A percentile compares a stretch with the other conserved stretches of the same genome.
These are phyloP conservation scores for Chiua sp. DNA, from an alignment of 1,284 basidiomycete species.

Conservation along the genomic window DNA sequence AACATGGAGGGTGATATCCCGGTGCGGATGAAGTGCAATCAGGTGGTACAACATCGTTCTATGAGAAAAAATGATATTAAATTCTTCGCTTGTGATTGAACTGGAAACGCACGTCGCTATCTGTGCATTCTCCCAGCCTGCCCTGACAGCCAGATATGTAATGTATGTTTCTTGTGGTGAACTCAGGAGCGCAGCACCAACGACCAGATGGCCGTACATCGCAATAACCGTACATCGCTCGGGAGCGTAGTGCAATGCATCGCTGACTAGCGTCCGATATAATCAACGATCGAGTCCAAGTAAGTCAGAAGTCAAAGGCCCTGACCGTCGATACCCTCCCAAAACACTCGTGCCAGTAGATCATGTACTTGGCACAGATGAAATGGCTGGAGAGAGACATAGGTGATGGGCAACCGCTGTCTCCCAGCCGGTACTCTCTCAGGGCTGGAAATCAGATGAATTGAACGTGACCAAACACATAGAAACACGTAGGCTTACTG, in stretches of 20 bases:
- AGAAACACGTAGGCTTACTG: constrained; percentile 47
- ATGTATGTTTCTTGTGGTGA: constrained; percentile 83
- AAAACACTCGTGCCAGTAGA: constrained; percentile 66
- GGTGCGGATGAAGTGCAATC: constrained; percentile 68
- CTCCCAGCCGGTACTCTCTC: constrained; percentile 51
- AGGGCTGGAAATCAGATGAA: constrained; percentile 46
- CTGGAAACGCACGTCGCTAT: constrained; percentile 66
- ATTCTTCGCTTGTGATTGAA: not conserved
- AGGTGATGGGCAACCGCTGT: constrained; percentile 58
- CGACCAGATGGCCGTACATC: constrained; percentile 70
- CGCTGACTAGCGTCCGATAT: constrained; percentile 59
- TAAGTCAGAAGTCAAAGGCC: not conserved
- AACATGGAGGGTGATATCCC: constrained; percentile 79
- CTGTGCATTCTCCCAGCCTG: too few relatives aligned
- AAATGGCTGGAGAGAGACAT: constrained; percentile 59
- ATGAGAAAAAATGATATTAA: not conserved
- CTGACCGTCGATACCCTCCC: constrained; percentile 75
- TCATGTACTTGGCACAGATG: constrained; percentile 76
- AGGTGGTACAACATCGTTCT: constrained; percentile 81
- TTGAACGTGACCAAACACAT: constrained; percentile 8
- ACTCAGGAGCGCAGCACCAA: constrained; percentile 76
- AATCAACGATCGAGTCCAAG: constrained; percentile 2
- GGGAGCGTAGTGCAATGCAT: constrained; percentile 67
- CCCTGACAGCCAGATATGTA: constrained; percentile 76
- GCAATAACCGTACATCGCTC: constrained; percentile 76